Evolutionary conservation across 352 stramenopile genomes (phyloP).

Genomic region (Thalassiosira ordinaria): DNA sequence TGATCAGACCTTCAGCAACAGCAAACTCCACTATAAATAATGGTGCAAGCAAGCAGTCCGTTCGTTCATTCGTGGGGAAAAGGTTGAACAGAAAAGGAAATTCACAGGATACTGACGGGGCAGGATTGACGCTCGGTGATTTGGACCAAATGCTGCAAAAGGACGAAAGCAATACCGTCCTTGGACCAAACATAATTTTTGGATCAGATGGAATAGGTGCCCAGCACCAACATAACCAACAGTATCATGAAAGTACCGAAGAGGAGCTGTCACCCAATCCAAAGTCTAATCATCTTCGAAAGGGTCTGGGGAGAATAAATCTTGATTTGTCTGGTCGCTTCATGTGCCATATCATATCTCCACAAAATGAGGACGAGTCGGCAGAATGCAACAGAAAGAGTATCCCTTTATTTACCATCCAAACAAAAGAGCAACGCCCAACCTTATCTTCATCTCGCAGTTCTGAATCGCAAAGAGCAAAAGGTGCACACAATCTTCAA

Average conservation of each 20-base stretch:
- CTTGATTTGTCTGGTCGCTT: slow-evolving; percentile 48
- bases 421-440: not conserved
- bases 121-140: slow-evolving; percentile 33
- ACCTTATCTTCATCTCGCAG: too few species aligned
- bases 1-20: not conserved
- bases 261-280: not conserved
- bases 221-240: not conserved
- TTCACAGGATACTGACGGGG: not conserved
- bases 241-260: not conserved
- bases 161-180: not conserved
- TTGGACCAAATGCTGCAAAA: slow-evolving; percentile 18
- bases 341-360: slow-evolving; percentile 45
- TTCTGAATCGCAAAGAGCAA: too few species aligned
- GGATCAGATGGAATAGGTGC: slow-evolving; percentile 3
- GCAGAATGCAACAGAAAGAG: too few species aligned
- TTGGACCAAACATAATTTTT: not conserved
- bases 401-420: slow-evolving; percentile 26
- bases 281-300: slow-evolving; percentile 1
- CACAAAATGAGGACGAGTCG: too few species aligned
- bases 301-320: slow-evolving; percentile 33
- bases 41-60: not conserved
- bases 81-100: not conserved
- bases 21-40: too few species aligned
- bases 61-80: not conserved
- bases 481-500: not conserved